phyloP scores from a whole-genome alignment of 2,329 filamentous ascomycete species.

The Eutypella sp. region DNA sequence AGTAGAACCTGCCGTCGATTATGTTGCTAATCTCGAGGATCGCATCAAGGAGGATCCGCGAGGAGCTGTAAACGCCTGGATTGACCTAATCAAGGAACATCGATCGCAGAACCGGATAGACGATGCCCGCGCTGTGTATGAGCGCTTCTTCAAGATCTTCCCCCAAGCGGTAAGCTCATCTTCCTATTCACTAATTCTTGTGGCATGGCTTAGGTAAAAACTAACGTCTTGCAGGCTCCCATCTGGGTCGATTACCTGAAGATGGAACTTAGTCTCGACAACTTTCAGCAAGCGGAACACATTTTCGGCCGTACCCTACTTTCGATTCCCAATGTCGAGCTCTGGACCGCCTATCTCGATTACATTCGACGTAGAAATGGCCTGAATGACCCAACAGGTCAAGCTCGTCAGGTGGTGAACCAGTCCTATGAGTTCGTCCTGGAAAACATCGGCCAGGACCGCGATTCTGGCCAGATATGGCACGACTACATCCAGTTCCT shows the following conservation, averaged over 20 bases:
- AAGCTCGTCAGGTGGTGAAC: slow-evolving; percentile 72
- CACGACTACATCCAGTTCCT: slow-evolving; percentile 93
- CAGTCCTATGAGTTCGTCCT: slow-evolving; percentile 92
- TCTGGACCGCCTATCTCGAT: slow-evolving; percentile 93
- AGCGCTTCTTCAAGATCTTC: slow-evolving; percentile 82
- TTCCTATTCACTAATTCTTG: background rate
- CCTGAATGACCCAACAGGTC: slow-evolving; percentile 72
- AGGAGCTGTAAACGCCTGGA: slow-evolving; percentile 89
- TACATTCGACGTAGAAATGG: slow-evolving; percentile 92
- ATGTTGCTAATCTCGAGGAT: slow-evolving; percentile 77
- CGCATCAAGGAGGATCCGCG: slow-evolving; percentile 88
- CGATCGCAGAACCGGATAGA: slow-evolving; percentile 77
- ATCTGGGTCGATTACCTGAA: slow-evolving; percentile 85
- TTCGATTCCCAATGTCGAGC: slow-evolving; percentile 72
- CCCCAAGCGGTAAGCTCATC: slow-evolving; percentile 74
- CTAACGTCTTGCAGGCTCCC: slow-evolving; percentile 64
- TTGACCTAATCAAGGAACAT: slow-evolving; percentile 79
- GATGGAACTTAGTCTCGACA: slow-evolving; percentile 84
- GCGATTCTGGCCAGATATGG: slow-evolving; percentile 87
- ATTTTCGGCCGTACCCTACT: slow-evolving; percentile 80
- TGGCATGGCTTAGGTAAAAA: slow-evolving; percentile 4
- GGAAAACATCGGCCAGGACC: slow-evolving; percentile 83
- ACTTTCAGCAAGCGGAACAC: slow-evolving; percentile 72
- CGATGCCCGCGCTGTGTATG: slow-evolving; percentile 73
- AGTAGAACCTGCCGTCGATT: slow-evolving; percentile 56